Percentiles rank a stretch among this genome's conserved stretches.
These are phyloP conservation scores for Anisodus tanguticus DNA, from an alignment of 257 asterid species.

Conservation along the genomic window DNA sequence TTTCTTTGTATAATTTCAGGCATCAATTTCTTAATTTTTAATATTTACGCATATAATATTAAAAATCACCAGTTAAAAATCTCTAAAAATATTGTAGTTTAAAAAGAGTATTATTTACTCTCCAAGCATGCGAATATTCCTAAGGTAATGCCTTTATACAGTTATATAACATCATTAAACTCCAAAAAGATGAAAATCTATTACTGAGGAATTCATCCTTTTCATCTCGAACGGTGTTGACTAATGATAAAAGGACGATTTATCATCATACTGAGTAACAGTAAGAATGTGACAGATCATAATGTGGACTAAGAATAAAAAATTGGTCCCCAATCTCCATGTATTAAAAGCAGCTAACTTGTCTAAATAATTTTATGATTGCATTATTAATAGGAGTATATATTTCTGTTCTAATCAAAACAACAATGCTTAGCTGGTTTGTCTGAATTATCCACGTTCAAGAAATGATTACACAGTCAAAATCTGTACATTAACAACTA, in stretches of 20 bases:
- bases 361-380: neutral
- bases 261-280: neutral
- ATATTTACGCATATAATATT: neutral
- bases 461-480: slow-evolving; percentile 37
- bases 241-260: neutral
- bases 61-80: neutral
- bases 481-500: slow-evolving; percentile 16
- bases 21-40: neutral
- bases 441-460: slow-evolving; percentile 38
- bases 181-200: too few relatives aligned
- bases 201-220: too few relatives aligned
- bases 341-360: slow-evolving; percentile 12
- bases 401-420: neutral
- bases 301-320: neutral
- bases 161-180: neutral
- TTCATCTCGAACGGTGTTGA: neutral
- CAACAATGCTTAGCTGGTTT: slow-evolving; percentile 35
- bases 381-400: neutral
- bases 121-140: neutral
- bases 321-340: slow-evolving; percentile 14
- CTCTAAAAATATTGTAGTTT: neutral
- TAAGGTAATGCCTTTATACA: neutral
- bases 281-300: neutral
- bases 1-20: neutral
- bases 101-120: neutral